These are phyloP conservation scores for Rhodotorula sp. DNA, from an alignment of 1,284 basidiomycete genomes.

Conservation along the genomic window DNA sequence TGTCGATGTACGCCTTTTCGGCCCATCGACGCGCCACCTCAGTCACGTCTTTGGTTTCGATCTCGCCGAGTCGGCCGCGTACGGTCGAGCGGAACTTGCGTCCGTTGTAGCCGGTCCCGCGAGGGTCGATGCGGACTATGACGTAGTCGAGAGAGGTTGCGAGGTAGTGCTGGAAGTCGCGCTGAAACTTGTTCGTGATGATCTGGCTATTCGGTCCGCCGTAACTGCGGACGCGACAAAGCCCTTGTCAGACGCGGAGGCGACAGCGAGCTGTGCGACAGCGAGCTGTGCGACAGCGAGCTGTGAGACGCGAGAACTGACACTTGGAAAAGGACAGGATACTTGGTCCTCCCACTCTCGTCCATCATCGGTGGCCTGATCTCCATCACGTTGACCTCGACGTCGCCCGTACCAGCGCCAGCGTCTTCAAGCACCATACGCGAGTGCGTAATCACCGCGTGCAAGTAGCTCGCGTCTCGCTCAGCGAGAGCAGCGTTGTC, in stretches of 20 bases:
- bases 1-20: slow-evolving; percentile 58
- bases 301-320: slow-evolving; percentile 51
- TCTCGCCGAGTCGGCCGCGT: slow-evolving; percentile 76
- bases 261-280: slow-evolving; percentile 6
- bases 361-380: slow-evolving; percentile 89
- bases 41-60: slow-evolving; percentile 83
- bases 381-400: slow-evolving; percentile 54
- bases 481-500: slow-evolving; percentile 70
- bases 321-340: slow-evolving; percentile 86
- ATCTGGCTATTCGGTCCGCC: slow-evolving; percentile 84
- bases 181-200: slow-evolving; percentile 64
- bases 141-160: slow-evolving; percentile 80
- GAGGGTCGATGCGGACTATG: slow-evolving; percentile 80
- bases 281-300: no score
- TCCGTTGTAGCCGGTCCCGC: slow-evolving; percentile 84
- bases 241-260: background rate
- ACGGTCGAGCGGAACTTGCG: slow-evolving; percentile 76
- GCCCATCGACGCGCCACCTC: slow-evolving; percentile 62
- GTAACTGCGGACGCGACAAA: slow-evolving; percentile 58
- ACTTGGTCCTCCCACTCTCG: slow-evolving; percentile 83
- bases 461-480: slow-evolving; percentile 68
- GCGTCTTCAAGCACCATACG: background rate
- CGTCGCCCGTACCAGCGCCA: background rate
- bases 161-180: slow-evolving; percentile 85
- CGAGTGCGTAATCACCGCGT: slow-evolving; percentile 65